Conservation (phyloP, 1,284 basidiomycete species). For the Irpex sp. region DNA sequence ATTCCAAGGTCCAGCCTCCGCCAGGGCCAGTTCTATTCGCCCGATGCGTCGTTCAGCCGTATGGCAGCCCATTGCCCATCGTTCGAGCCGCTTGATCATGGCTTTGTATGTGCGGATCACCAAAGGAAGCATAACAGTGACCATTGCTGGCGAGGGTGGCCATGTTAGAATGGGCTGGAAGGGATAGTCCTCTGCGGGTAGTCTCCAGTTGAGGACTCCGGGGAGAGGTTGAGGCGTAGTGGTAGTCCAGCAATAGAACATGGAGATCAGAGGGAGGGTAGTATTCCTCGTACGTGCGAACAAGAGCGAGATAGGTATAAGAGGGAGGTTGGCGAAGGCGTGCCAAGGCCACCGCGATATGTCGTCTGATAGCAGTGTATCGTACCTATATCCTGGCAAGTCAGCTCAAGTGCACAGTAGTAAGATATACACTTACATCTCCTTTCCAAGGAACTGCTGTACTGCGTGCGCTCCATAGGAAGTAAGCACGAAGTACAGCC, state of each 20-base stretch:
- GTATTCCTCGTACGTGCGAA: slow-evolving; percentile 49
- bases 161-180: slow-evolving; percentile 34
- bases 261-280: slow-evolving; percentile 48
- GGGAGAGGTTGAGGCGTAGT: slow-evolving; percentile 41
- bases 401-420: not conserved
- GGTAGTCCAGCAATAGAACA: slow-evolving; percentile 61
- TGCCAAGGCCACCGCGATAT: slow-evolving; percentile 67
- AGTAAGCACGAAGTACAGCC: slow-evolving; percentile 57
- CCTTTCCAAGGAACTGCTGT: slow-evolving; percentile 61
- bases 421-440: slow-evolving; percentile 38
- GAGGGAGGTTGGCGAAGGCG: slow-evolving; percentile 66
- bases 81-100: slow-evolving; percentile 38
- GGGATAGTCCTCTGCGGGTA: slow-evolving; percentile 3
- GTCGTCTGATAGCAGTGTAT: slow-evolving; percentile 59
- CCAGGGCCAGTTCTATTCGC: slow-evolving; percentile 30
- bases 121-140: slow-evolving; percentile 49
- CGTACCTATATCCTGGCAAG: slow-evolving; percentile 36
- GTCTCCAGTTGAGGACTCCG: not conserved
- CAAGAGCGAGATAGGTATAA: slow-evolving; percentile 55
- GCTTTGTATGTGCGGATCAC: slow-evolving; percentile 44
- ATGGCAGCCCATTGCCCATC: slow-evolving; percentile 42
- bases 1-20: slow-evolving; percentile 45
- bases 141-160: slow-evolving; percentile 65
- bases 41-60: slow-evolving; percentile 21
- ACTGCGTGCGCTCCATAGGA: slow-evolving; percentile 74